These are phyloP conservation scores for Lojkania enalia DNA, from an alignment of 2,329 filamentous ascomycete genomes.

Conservation along the genomic window DNA sequence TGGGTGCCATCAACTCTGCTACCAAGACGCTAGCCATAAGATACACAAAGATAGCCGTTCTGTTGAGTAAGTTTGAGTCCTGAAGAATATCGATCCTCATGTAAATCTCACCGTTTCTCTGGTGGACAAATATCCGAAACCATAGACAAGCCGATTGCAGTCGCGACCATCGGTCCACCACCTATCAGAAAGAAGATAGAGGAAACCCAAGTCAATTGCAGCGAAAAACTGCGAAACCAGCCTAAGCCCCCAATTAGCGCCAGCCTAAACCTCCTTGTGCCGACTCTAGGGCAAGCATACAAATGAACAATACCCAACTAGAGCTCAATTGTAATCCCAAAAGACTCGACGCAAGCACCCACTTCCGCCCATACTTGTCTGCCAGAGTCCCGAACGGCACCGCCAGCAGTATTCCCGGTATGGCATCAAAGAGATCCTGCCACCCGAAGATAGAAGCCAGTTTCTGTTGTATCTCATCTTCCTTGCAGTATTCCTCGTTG, in stretches of 20 bases:
- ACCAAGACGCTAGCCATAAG: slow-evolving; percentile 36
- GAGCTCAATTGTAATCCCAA: slow-evolving; percentile 45
- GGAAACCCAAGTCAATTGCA: slow-evolving; percentile 54
- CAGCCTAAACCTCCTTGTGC: background rate
- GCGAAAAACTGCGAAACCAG: slow-evolving; percentile 45
- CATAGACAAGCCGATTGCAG: slow-evolving; percentile 55
- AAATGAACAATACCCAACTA: slow-evolving; percentile 39
- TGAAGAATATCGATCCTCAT: background rate
- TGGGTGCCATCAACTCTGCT: slow-evolving; percentile 39
- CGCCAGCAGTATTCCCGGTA: slow-evolving; percentile 50
- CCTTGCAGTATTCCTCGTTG: slow-evolving; percentile 54
- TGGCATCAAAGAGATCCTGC: slow-evolving; percentile 53
- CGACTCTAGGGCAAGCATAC: slow-evolving; percentile 18
- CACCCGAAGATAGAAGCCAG: slow-evolving; percentile 56
- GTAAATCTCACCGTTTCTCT: slow-evolving; percentile 45
- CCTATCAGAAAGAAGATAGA: slow-evolving; percentile 51
- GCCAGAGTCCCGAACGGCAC: slow-evolving; percentile 56
- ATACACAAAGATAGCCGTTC: slow-evolving; percentile 31
- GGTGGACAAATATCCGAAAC: slow-evolving; percentile 55
- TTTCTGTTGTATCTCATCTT: slow-evolving; percentile 53
- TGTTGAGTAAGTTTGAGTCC: background rate
- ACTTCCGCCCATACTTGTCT: slow-evolving; percentile 53
- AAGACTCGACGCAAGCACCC: slow-evolving; percentile 48
- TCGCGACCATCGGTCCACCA: slow-evolving; percentile 52
- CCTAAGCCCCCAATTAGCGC: slow-evolving; percentile 20